A percentile compares a stretch with the other conserved stretches of the same genome.
Conservation (phyloP, 2,329 filamentous ascomycete species). For the Whalleya microplaca region DNA sequence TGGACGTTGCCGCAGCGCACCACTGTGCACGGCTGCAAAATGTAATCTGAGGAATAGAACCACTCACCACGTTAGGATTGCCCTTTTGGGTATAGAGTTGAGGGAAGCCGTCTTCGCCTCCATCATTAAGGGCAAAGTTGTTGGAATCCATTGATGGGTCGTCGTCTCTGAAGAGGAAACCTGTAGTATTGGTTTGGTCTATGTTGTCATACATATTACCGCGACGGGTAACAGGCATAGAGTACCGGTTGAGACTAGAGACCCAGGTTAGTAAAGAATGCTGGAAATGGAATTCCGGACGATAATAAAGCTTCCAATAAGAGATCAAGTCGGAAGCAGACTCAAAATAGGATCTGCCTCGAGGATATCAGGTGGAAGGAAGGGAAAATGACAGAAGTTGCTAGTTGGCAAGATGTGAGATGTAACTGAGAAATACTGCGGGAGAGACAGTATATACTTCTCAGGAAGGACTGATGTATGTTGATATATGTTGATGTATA, state of each 20-base stretch:
- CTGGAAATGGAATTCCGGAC: too few relatives aligned
- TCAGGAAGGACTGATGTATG: neutral
- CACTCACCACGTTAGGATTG: slow-evolving; percentile 50
- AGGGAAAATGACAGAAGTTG: too few relatives aligned
- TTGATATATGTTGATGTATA: neutral
- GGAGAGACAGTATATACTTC: neutral
- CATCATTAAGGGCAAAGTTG: slow-evolving; percentile 71
- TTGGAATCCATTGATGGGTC: slow-evolving; percentile 66
- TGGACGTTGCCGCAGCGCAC: neutral
- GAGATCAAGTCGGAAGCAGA: too few relatives aligned
- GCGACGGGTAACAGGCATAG: slow-evolving; percentile 82
- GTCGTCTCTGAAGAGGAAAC: slow-evolving; percentile 85
- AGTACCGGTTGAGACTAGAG: slow-evolving; percentile 82
- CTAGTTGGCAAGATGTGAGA: neutral
- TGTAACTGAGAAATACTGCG: neutral
- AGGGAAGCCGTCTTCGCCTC: slow-evolving; percentile 83
- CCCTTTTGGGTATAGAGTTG: slow-evolving; percentile 72
- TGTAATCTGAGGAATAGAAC: neutral
- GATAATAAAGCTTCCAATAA: too few relatives aligned
- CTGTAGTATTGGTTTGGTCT: slow-evolving; percentile 82
- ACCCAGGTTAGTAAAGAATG: slow-evolving; percentile 17
- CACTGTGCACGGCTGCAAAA: neutral
- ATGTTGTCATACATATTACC: slow-evolving; percentile 71
- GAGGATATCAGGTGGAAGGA: too few relatives aligned
- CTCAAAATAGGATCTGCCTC: neutral